These are phyloP conservation scores for Hawksworthiomyces lignivorus DNA, from an alignment of 2,329 filamentous ascomycete genomes.

Conservation along the genomic window DNA sequence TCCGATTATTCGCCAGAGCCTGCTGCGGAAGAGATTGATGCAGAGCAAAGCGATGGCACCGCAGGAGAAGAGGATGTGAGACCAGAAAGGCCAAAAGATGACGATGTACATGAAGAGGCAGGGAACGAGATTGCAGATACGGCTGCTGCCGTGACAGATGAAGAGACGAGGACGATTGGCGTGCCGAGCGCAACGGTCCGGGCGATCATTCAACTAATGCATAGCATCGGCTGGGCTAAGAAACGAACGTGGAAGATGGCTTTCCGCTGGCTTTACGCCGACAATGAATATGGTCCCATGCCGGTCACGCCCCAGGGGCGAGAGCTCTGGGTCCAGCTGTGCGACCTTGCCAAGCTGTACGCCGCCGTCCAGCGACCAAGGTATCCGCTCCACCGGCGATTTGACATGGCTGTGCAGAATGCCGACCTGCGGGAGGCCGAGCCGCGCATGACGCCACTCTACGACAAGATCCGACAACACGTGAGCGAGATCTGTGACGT, in stretches of 20 bases:
- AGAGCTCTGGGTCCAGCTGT: constrained; percentile 1
- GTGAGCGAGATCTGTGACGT: constrained; percentile 2
- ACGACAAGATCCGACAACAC: neutral
- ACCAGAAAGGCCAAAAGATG: too few relatives aligned
- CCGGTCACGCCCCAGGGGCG: constrained; percentile 1
- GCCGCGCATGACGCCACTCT: neutral
- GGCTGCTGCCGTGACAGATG: too few relatives aligned
- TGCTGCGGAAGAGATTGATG: too few relatives aligned
- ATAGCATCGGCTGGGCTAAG: constrained; percentile 11
- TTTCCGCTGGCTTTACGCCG: neutral
- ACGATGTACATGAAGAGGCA: too few relatives aligned
- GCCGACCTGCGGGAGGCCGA: neutral
- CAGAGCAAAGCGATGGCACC: too few relatives aligned
- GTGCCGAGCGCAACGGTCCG: neutral
- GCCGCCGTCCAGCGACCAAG: neutral
- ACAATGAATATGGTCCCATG: neutral
- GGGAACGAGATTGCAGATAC: too few relatives aligned
- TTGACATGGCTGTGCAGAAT: neutral
- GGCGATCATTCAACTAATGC: constrained; percentile 10
- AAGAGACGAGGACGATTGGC: too few relatives aligned
- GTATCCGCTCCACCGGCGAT: neutral
- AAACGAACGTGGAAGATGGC: constrained; percentile 10
- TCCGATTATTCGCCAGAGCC: too few relatives aligned
- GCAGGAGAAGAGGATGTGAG: too few relatives aligned
- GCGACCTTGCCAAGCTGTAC: neutral